Base-by-base conservation (phyloP, 371 early-diverging fungal genomes). In the Phascolomyces articulosus region DNA sequence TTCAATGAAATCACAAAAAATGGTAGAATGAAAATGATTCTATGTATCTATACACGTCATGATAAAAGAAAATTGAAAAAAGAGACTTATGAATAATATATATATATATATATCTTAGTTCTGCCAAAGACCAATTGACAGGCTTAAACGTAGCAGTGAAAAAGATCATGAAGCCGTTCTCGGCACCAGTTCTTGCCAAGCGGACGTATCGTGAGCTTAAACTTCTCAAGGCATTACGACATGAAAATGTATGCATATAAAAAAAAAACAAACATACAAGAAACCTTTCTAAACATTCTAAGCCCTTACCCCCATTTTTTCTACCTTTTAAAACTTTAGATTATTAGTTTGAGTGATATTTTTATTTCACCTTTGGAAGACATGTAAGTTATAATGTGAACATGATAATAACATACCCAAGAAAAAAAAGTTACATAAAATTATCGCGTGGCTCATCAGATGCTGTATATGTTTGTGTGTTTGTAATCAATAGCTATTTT, bases 111-210 rank as follows among this genome's bases (percentile, higher is more conserved):
- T 21, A 51, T 18, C 6, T 53, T 67, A 96, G 96, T 72, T 95
- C 96, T 20, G 93, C 96, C 27, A 89, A 90, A 64, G 96, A 96
- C 66, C 90, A 89, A 68, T 73, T 92, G 58, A 91, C 93, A 2
- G 86, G 88, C 26, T 86, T 85, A 74, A 87, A 88, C 59, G 95
- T 94, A n/a, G 95, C 98, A 44, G 92, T 97, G 67, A 97, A 97
- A 73, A 96, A 96, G 82, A 95, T 97, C 64, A 90, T 93, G 90
- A 92, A 92, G 67, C 97, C 97, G 6, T 97, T 95, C 81, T 87
- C 89, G 64, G 91, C 95, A 9, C 87, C 95, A n/a, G 93, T 95
- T 6, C 80, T 96, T 31, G 93, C 96, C 23, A 96, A 96, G 82
- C 87, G 98, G 54, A 95, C 96, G 18, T 96, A 93, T 74, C 88